phyloP scores from a whole-genome alignment of 352 stramenopile genomes.

The Aphanomyces invadans region DNA sequence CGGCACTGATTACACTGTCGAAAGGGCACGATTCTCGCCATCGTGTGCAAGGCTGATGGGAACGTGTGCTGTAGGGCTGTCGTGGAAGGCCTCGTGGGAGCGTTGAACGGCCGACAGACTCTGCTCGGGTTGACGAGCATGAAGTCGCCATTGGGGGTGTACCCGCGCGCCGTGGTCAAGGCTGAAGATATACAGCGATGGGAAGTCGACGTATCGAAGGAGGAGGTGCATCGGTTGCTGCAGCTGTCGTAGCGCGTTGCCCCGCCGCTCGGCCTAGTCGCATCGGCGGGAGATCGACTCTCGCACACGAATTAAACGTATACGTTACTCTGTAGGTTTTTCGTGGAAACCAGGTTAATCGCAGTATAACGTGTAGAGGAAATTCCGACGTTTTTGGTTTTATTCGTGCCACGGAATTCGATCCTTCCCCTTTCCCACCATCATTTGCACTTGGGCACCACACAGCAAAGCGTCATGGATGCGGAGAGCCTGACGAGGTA shows the following conservation, averaged over 20 bases:
- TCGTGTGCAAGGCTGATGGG: not conserved
- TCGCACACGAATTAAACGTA: not conserved
- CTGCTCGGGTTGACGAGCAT: slow-evolving; percentile 53
- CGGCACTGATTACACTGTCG: not conserved
- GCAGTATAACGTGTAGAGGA: not conserved
- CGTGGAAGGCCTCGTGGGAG: slow-evolving; percentile 5
- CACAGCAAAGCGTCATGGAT: slow-evolving; percentile 11
- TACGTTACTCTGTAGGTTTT: no score
- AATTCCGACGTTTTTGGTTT: not conserved
- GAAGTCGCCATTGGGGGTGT: slow-evolving; percentile 53
- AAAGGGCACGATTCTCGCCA: slow-evolving; percentile 6
- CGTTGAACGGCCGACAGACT: slow-evolving; percentile 52
- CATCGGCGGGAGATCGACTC: not conserved
- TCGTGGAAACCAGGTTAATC: no score
- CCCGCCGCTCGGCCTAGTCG: not conserved
- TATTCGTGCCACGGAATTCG: not conserved
- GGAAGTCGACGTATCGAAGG: slow-evolving; percentile 24
- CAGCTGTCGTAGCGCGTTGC: not conserved
- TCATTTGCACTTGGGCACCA: not conserved
- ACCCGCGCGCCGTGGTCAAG: slow-evolving; percentile 50
- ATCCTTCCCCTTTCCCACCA: not conserved
- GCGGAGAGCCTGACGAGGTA: slow-evolving; percentile 21
- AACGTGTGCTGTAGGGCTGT: not conserved
- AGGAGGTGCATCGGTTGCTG: not conserved
- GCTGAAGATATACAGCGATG: slow-evolving; percentile 46